Percentiles rank a stretch among this genome's conserved stretches.
These are phyloP conservation scores for Ilyonectria robusta DNA, from an alignment of 2,329 filamentous ascomycete species.

Conservation along the genomic window DNA sequence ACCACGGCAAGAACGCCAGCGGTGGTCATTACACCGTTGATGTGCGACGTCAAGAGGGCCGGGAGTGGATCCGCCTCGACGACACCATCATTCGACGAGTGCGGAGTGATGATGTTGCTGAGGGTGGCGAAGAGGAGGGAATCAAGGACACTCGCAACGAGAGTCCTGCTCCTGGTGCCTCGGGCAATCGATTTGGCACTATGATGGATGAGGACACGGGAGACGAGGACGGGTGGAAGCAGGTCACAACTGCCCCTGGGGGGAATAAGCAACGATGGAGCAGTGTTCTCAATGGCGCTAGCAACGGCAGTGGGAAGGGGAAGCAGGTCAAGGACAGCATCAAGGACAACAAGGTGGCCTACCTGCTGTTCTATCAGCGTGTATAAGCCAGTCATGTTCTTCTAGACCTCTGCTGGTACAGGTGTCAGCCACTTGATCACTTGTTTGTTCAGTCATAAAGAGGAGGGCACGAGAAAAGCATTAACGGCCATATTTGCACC, in stretches of 20 bases:
- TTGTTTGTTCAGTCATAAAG: conserved; percentile 31
- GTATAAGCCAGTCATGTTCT: conserved; percentile 60
- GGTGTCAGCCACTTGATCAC: conserved; percentile 9
- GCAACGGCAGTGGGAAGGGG: conserved; percentile 68
- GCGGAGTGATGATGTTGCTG: conserved; percentile 88
- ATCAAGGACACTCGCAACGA: conserved; percentile 65
- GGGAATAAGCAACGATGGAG: conserved; percentile 78
- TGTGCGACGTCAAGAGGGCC: conserved; percentile 92
- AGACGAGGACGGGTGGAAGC: conserved; percentile 85
- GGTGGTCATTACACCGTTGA: conserved; percentile 99
- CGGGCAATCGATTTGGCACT: conserved; percentile 81
- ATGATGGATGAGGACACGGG: conserved; percentile 77
- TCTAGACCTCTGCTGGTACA: not conserved
- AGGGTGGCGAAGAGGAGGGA: conserved; percentile 86
- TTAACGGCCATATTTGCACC: conserved; percentile 46
- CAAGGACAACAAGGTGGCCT: conserved; percentile 97
- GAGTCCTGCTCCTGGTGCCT: conserved; percentile 52
- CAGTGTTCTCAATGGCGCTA: conserved; percentile 75
- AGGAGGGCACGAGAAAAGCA: conserved; percentile 40
- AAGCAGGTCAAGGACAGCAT: conserved; percentile 74
- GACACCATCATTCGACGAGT: conserved; percentile 92
- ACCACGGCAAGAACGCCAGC: conserved; percentile 96
- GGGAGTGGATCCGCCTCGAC: conserved; percentile 95
- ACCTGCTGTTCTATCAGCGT: conserved; percentile 94
- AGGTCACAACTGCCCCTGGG: conserved; percentile 75